Conservation (phyloP, 768 basidiomycete species). For the Porpolomopsis calyptriformis region DNA sequence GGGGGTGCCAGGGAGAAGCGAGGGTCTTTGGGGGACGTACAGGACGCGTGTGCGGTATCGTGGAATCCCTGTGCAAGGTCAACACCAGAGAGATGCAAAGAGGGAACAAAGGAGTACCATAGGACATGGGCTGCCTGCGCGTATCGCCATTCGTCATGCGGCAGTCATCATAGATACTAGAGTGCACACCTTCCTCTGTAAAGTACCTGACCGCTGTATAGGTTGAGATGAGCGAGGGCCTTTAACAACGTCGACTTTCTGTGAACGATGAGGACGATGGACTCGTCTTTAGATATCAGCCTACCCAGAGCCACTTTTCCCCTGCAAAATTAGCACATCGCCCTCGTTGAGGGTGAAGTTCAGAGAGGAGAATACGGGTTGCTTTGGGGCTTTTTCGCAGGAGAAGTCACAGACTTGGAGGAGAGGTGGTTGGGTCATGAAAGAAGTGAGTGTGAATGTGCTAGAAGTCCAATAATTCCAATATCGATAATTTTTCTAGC, state of each 20-base stretch:
- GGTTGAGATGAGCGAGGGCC: conserved; percentile 69
- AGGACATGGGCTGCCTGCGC: conserved; percentile 41
- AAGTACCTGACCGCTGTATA: conserved; percentile 55
- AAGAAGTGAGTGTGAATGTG: neutral
- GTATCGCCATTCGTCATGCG: neutral
- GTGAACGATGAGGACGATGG: neutral
- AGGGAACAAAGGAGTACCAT: conserved; percentile 26
- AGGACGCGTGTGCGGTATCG: conserved; percentile 66
- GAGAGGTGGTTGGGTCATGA: conserved; percentile 17
- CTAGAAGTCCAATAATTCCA: neutral
- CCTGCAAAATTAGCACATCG: conserved; percentile 70
- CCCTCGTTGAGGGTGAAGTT: conserved; percentile 56
- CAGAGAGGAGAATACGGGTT: conserved; percentile 48
- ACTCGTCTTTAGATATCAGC: neutral
- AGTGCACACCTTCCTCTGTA: conserved; percentile 52
- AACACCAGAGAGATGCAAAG: conserved; percentile 4
- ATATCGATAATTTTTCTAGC: no score
- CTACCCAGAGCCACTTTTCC: conserved; percentile 63
- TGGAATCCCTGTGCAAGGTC: conserved; percentile 51
- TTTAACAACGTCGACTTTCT: conserved; percentile 69
- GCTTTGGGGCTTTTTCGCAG: conserved; percentile 36
- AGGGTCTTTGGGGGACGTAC: conserved; percentile 84
- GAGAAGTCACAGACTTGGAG: conserved; percentile 45
- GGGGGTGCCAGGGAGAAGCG: conserved; percentile 76
- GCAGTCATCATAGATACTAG: neutral